These are phyloP conservation scores for Inga oerstediana DNA, from an alignment of 306 rosid genomes.

Conservation along the genomic window DNA sequence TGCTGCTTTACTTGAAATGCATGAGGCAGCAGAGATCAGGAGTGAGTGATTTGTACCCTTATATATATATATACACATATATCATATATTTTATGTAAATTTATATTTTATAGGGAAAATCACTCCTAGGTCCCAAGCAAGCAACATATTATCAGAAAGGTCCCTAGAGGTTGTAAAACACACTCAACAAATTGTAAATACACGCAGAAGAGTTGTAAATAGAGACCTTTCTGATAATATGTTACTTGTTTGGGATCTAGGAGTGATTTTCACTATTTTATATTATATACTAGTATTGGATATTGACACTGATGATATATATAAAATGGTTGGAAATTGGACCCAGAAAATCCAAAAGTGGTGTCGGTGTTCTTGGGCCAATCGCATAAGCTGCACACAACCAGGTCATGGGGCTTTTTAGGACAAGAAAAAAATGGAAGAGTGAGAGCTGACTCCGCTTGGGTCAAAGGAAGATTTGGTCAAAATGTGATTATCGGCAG, in stretches of 20 bases:
- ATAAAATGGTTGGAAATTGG: background rate
- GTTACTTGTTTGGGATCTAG: no score
- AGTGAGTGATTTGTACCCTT: constrained; percentile 44
- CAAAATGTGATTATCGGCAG: background rate
- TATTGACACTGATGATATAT: background rate
- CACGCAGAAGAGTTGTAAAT: no score
- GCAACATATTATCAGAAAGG: no score
- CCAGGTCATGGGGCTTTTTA: background rate
- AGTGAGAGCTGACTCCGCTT: background rate
- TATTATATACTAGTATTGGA: no score
- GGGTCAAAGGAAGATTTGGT: background rate
- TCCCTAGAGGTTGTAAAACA: no score
- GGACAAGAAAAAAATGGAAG: background rate
- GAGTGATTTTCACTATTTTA: no score
- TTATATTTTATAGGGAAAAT: no score
- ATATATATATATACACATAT: no score
- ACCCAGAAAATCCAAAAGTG: constrained; percentile 44
- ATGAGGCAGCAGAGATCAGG: constrained; percentile 48
- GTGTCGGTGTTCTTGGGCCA: constrained; percentile 38
- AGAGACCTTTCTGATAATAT: no score
- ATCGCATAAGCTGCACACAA: background rate
- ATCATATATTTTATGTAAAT: background rate
- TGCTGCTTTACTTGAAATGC: constrained; percentile 62
- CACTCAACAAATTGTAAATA: no score
- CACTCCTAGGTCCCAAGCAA: no score